Percentiles rank a stretch among this genome's conserved stretches.
phyloP scores from a whole-genome alignment of 768 basidiomycete genomes.

The Rhodosporidiobolus sp. region DNA sequence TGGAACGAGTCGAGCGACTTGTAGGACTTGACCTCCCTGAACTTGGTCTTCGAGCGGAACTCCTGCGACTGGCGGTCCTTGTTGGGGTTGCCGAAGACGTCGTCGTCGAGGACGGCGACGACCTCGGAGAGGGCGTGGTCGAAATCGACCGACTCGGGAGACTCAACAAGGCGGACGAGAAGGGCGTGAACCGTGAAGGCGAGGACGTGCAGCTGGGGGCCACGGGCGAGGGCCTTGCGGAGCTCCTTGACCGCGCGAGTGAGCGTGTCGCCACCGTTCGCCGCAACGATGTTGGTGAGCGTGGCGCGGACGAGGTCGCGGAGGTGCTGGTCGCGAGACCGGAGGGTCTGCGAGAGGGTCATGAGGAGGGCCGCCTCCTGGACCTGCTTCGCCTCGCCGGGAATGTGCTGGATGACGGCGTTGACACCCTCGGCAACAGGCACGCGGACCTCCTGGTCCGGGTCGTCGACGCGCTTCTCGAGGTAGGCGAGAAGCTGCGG shows the following conservation, averaged over 20 bases:
- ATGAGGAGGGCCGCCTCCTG: slow-evolving; percentile 77
- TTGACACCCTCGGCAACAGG: slow-evolving; percentile 84
- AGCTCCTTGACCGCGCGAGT: slow-evolving; percentile 72
- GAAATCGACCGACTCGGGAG: slow-evolving; percentile 54
- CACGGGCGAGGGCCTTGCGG: slow-evolving; percentile 76
- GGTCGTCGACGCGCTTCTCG: slow-evolving; percentile 72
- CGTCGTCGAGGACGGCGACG: slow-evolving; percentile 73
- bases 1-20: slow-evolving; percentile 81
- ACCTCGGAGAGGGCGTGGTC: slow-evolving; percentile 76
- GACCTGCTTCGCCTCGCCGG: slow-evolving; percentile 59
- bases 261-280: slow-evolving; percentile 71
- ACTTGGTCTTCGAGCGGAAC: slow-evolving; percentile 75
- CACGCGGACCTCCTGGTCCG: slow-evolving; percentile 79
- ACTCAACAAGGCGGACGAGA: slow-evolving; percentile 61
- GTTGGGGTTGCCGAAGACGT: slow-evolving; percentile 89
- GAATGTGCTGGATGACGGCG: slow-evolving; percentile 76
- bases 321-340: slow-evolving; percentile 90
- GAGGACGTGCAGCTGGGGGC: slow-evolving; percentile 89
- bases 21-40: slow-evolving; percentile 82
- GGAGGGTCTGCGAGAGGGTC: slow-evolving; percentile 78
- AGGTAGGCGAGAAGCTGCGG: slow-evolving; percentile 75
- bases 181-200: slow-evolving; percentile 79
- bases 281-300: slow-evolving; percentile 70
- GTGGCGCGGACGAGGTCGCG: slow-evolving; percentile 81
- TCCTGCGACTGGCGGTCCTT: slow-evolving; percentile 82